These are phyloP conservation scores for Coniophora puteana DNA, from an alignment of 1,284 basidiomycete species.

Conservation along the genomic window DNA sequence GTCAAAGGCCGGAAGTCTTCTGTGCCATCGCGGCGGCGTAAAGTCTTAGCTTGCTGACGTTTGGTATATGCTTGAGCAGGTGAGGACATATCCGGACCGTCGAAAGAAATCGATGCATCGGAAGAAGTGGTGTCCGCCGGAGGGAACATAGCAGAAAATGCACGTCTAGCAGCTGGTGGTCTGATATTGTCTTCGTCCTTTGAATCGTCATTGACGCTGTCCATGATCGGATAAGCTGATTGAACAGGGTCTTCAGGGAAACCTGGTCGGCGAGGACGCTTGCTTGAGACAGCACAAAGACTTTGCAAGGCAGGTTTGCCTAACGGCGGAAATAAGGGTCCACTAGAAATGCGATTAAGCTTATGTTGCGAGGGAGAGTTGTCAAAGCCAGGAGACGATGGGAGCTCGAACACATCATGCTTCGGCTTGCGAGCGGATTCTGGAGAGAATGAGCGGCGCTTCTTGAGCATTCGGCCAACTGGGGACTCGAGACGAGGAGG, in stretches of 20 bases:
- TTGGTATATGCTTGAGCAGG: conserved; percentile 75
- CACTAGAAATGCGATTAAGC: conserved; percentile 54
- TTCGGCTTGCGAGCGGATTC: conserved; percentile 39
- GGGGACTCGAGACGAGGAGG: conserved; percentile 41
- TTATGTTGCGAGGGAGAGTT: conserved; percentile 66
- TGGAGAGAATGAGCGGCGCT: conserved; percentile 69
- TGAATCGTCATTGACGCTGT: conserved; percentile 19
- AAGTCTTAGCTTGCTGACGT: conserved; percentile 68
- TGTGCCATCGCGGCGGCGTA: conserved; percentile 73
- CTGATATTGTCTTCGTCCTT: conserved; percentile 15
- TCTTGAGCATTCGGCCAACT: conserved; percentile 45
- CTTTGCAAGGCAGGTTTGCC: conserved; percentile 58
- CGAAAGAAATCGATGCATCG: conserved; percentile 56
- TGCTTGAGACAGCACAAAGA: conserved; percentile 57
- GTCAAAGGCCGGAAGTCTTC: conserved; percentile 72
- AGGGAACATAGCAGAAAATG: conserved; percentile 70
- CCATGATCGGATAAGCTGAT: conserved; percentile 40
- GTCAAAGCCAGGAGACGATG: conserved; percentile 55
- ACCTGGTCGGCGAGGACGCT: conserved; percentile 59
- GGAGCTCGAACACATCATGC: conserved; percentile 32
- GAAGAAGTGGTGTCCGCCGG: conserved; percentile 44
- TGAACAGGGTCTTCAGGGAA: conserved; percentile 39
- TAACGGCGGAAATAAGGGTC: conserved; percentile 38
- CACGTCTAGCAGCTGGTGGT: conserved; percentile 50
- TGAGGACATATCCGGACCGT: conserved; percentile 63